Base-by-base conservation (phyloP, 2,329 filamentous ascomycete genomes). In the Claviceps paspali region DNA sequence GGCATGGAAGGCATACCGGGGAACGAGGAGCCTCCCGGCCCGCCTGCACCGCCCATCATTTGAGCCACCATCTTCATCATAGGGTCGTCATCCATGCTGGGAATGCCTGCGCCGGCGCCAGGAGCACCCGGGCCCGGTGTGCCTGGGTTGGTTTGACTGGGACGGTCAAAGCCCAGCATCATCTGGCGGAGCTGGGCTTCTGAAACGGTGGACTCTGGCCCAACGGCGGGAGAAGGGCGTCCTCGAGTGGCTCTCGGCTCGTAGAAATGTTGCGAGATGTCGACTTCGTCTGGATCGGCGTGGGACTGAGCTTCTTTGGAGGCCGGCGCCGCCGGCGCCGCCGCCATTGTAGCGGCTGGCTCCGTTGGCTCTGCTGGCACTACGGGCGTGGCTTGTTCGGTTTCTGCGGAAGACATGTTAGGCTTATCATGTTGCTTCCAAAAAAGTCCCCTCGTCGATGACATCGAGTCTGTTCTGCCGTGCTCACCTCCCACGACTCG, bases 201-300 rank as follows among this genome's bases (percentile, higher is more conserved):
- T n/a, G 64, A 64, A 32, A 71, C 52, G 30, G 56, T 49, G 17
- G 55, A 48, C 41, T 59, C 53, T 36, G 52, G 42, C 28, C 51
- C 43, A 23, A 53, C 44, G 23, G 56, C 47, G 36, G 62, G 49
- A 36, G 63, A 50, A 36, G 7, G 4, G 2, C 33, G 33, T 14
- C 47, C 42, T 6, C 36, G 35, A 6, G 49, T 43, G 8, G 60
- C 57, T 18, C 61, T 57, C 1, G 76, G 77, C 24, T 68, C 58
- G 57, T 80, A 82, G 57, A 69, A 78, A 59, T 82, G 79, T 45
- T 79, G 60, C n/a, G 79, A 82, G 47, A 88, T 85, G 54, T 87
- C 82, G 44, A 84, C 70, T 55, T 86, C 82, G 5, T 77, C 80
- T 5, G 82, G 82, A 49, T 83, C 79, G 39, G 67, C 73, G 48